Percentiles rank a stretch among this genome's conserved stretches.
Evolutionary conservation across 768 basidiomycete genomes (phyloP).

Genomic region (Leccinum olivaceopallidum): DNA sequence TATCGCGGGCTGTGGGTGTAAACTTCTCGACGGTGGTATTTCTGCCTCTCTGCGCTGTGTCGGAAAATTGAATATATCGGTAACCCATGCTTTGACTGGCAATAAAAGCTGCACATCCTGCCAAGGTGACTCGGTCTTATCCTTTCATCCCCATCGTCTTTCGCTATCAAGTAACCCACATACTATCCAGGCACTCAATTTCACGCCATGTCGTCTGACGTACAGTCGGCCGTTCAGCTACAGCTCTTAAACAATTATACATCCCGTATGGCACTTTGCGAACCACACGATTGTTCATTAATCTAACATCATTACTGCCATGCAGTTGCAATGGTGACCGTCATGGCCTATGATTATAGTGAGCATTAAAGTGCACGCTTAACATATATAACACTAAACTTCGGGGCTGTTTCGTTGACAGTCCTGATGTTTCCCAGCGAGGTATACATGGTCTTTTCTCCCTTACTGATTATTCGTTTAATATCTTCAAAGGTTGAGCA

Average conservation of each 20-base stretch:
- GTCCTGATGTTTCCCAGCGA: neutral
- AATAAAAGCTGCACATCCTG: neutral
- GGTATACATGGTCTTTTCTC: neutral
- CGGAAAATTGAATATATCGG: neutral
- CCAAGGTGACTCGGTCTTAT: neutral
- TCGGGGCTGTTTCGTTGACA: neutral
- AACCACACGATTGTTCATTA: neutral
- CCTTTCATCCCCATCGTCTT: neutral
- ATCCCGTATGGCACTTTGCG: neutral
- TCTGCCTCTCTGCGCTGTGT: neutral
- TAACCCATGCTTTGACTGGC: neutral
- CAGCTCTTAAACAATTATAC: neutral
- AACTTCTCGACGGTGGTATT: neutral
- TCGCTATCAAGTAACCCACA: neutral
- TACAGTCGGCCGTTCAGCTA: neutral
- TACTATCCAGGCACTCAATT: neutral
- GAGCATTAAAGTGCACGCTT: neutral
- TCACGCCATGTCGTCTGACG: neutral
- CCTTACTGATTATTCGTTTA: neutral
- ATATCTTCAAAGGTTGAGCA: neutral
- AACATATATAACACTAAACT: neutral
- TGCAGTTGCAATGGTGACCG: neutral
- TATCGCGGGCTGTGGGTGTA: neutral
- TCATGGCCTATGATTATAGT: neutral
- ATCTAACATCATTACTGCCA: neutral